Percentiles rank a stretch among this genome's conserved stretches.
Conservation (phyloP, 768 basidiomycete genomes). For the Mycena kentingensis region DNA sequence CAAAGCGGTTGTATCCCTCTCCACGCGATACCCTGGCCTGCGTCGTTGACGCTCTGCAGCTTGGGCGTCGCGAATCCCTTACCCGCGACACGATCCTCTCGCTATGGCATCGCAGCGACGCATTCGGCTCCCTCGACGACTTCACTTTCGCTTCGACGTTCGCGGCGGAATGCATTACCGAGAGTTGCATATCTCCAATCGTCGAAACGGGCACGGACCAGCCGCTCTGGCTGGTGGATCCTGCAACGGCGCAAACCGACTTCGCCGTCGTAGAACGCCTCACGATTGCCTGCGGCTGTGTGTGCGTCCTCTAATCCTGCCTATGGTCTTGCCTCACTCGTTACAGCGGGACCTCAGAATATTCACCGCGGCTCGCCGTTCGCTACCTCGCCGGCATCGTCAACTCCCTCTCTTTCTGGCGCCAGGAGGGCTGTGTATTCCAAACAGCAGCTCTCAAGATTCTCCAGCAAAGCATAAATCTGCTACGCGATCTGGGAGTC, state of each 20-base stretch:
- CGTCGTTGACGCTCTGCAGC: background rate
- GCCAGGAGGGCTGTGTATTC: background rate
- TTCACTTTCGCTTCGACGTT: conserved; percentile 3
- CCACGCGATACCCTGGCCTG: conserved; percentile 1
- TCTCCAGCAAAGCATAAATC: background rate
- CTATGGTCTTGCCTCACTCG: background rate
- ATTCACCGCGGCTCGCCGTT: background rate
- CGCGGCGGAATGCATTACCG: conserved; percentile 8
- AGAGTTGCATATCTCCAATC: background rate
- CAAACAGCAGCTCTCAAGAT: background rate
- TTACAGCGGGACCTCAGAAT: background rate
- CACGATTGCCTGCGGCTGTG: conserved; percentile 2
- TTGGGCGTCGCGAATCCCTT: background rate
- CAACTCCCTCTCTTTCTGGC: background rate
- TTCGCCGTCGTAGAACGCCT: conserved; percentile 5
- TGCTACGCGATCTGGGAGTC: background rate
- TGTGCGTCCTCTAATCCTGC: background rate
- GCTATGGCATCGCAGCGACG: background rate
- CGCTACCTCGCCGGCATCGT: conserved; percentile 4
- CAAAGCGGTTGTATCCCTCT: conserved; percentile 2
- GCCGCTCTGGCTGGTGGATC: background rate
- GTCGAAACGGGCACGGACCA: background rate
- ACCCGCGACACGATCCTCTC: background rate
- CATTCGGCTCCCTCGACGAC: background rate
- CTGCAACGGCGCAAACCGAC: background rate